phyloP scores from a whole-genome alignment of 768 basidiomycete genomes.

The Suillus bovinus region DNA sequence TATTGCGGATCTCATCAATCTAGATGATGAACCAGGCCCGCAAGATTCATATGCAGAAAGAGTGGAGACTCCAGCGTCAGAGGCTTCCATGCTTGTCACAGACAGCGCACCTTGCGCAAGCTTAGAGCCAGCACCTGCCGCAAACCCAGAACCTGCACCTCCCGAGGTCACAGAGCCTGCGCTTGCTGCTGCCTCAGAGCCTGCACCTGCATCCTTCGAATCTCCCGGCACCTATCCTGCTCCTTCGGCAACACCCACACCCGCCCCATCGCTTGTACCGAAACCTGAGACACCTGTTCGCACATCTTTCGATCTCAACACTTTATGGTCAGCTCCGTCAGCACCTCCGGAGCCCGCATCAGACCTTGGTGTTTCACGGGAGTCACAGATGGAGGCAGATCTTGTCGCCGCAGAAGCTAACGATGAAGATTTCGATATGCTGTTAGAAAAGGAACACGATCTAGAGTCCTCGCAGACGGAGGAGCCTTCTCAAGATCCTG shows the following conservation, averaged over 20 bases:
- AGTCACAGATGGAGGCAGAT: conserved; percentile 45
- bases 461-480: conserved; percentile 24
- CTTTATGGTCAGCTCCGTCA: conserved; percentile 66
- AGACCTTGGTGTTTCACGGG: conserved; percentile 19
- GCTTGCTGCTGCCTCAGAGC: conserved; percentile 6
- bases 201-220: conserved; percentile 37
- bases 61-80: conserved; percentile 18
- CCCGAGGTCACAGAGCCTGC: conserved; percentile 26
- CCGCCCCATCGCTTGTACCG: conserved; percentile 23
- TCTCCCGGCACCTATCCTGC: conserved; percentile 39
- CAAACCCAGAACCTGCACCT: conserved; percentile 24
- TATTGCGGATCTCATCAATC: conserved; percentile 74
- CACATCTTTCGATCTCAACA: conserved; percentile 68
- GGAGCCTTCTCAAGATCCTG: conserved; percentile 40
- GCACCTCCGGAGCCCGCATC: conserved; percentile 29
- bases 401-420: conserved; percentile 44
- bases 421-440: conserved; percentile 88
- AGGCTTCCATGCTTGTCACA: conserved; percentile 12
- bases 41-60: conserved; percentile 34
- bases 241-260: conserved; percentile 24
- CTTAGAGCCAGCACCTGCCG: conserved; percentile 18
- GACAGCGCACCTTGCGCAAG: conserved; percentile 13
- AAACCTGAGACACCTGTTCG: conserved; percentile 47
- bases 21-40: conserved; percentile 58
- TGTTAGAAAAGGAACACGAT: conserved; percentile 62